phyloP scores from a whole-genome alignment of 495 filamentous ascomycete species.

The Talaromyces wortmannii region DNA sequence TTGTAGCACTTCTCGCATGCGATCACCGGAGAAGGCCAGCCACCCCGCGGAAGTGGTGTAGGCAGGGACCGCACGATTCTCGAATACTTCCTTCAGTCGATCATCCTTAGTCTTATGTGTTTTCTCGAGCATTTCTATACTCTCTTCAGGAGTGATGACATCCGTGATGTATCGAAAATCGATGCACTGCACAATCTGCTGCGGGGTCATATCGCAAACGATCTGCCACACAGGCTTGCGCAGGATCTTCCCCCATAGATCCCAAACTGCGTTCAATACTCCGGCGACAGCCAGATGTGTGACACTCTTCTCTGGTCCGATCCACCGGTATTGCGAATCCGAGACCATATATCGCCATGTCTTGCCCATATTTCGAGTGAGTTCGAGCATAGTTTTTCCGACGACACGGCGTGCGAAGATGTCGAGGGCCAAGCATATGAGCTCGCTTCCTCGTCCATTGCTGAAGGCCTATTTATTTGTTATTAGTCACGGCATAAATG shows the following conservation, averaged over 20 bases:
- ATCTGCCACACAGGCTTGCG: conserved; percentile 71
- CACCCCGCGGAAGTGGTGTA: conserved; percentile 77
- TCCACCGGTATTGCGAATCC: conserved; percentile 74
- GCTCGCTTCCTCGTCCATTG: conserved; percentile 77
- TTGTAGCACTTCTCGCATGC: conserved; percentile 57
- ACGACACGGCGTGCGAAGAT: conserved; percentile 57
- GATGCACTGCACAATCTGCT: conserved; percentile 65
- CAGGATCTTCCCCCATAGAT: conserved; percentile 70
- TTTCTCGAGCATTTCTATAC: conserved; percentile 50
- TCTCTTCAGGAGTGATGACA: conserved; percentile 69
- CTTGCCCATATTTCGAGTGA: conserved; percentile 62
- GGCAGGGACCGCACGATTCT: conserved; percentile 59
- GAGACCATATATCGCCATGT: conserved; percentile 74
- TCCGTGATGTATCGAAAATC: conserved; percentile 78
- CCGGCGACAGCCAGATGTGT: conserved; percentile 74
- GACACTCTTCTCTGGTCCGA: conserved; percentile 81
- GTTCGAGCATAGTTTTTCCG: conserved; percentile 51
- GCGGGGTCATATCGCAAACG: conserved; percentile 66
- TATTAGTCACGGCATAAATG: not conserved
- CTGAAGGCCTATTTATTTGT: conserved; percentile 59
- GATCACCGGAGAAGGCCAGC: conserved; percentile 70
- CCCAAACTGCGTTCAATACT: conserved; percentile 76
- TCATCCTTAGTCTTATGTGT: conserved; percentile 45
- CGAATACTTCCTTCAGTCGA: conserved; percentile 51
- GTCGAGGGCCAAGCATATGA: conserved; percentile 65